Percentiles rank a stretch among this genome's conserved stretches.
phyloP scores from a whole-genome alignment of 352 stramenopile genomes.

The Stephanocyclus meneghinianus region DNA sequence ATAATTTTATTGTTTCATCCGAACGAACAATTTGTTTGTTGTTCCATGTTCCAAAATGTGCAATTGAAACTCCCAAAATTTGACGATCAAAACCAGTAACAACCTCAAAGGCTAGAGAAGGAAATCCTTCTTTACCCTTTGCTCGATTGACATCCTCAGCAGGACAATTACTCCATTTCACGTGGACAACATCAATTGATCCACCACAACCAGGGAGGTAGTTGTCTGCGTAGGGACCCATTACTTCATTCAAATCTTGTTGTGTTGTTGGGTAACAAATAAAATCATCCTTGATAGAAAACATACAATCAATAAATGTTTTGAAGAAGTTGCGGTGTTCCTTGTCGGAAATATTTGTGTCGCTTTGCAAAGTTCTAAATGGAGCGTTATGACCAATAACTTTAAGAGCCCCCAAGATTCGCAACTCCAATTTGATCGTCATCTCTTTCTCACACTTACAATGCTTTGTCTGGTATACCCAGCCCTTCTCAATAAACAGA shows the following conservation, averaged over 20 bases:
- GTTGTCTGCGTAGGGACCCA: background rate
- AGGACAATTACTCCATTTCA: no score
- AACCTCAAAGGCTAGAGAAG: background rate
- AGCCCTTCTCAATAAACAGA: background rate
- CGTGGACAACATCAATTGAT: no score
- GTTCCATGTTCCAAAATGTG: no score
- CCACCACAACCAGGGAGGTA: no score
- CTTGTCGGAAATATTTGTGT: background rate
- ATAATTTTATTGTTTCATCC: no score
- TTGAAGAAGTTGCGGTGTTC: background rate
- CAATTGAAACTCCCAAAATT: no score
- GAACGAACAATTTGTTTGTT: no score
- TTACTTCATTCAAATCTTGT: background rate
- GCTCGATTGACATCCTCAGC: no score
- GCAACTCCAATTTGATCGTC: background rate
- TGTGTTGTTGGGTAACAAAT: background rate
- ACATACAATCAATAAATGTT: background rate
- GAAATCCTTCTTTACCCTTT: no score
- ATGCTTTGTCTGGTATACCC: background rate
- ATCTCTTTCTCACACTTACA: background rate
- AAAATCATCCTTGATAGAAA: background rate
- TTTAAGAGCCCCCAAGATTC: background rate
- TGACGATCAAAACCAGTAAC: no score
- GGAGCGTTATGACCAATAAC: background rate
- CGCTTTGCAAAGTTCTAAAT: background rate